Conservation (phyloP, 177 flowering plant species). For the Tripterygium wilfordii region DNA sequence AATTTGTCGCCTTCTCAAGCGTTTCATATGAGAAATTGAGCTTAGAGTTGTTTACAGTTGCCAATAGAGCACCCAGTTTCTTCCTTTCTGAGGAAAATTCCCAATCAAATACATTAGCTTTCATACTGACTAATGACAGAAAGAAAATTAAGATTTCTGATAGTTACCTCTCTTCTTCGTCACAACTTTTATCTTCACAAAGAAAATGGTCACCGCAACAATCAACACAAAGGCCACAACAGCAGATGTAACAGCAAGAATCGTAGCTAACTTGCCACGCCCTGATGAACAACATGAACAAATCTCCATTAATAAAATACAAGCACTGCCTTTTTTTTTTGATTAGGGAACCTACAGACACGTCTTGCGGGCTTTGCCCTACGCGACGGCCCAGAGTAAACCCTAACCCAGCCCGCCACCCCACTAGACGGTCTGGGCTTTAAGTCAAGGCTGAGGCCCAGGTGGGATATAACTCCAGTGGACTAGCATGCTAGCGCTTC, state of each 20-base stretch:
- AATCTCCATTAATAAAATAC: neutral
- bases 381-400: no score
- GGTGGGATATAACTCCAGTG: no score
- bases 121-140: no score
- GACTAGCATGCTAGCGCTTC: no score
- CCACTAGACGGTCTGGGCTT: no score
- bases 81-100: slow-evolving; percentile 40
- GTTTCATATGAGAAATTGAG: slow-evolving; percentile 72
- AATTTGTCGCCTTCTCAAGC: slow-evolving; percentile 81
- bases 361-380: no score
- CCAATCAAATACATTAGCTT: no score
- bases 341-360: no score
- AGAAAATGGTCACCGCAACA: slow-evolving; percentile 25
- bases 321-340: no score
- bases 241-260: slow-evolving; percentile 37
- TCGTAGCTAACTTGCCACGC: slow-evolving; percentile 24
- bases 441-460: no score
- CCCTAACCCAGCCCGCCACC: no score
- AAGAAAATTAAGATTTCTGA: no score
- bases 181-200: slow-evolving; percentile 27
- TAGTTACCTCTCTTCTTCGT: slow-evolving; percentile 43
- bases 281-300: slow-evolving; percentile 25
- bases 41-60: slow-evolving; percentile 49
- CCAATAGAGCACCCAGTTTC: slow-evolving; percentile 47
- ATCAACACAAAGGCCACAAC: slow-evolving; percentile 33